Percentiles rank a stretch among this genome's conserved stretches.
Conservation (phyloP, 495 filamentous ascomycete genomes). For the Hypoxylon fragiforme region DNA sequence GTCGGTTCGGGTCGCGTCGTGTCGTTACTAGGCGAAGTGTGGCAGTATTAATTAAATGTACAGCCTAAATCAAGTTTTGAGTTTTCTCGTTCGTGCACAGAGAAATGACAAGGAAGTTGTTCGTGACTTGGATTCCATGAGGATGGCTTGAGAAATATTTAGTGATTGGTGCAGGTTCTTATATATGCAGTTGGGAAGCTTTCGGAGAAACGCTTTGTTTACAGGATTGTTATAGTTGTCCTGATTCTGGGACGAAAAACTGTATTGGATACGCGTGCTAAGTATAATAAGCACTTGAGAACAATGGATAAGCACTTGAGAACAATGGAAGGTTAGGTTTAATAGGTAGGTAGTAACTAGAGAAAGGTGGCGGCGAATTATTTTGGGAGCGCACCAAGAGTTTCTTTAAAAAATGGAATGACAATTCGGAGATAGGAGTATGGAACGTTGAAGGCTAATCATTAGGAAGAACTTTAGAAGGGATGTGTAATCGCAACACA, state of each 20-base stretch:
- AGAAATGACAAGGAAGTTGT: conserved; percentile 18
- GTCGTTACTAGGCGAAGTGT: no score
- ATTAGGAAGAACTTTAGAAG: background rate
- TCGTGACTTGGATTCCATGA: conserved; percentile 41
- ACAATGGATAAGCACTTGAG: no score
- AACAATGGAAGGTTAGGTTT: conserved; percentile 2
- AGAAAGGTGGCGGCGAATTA: conserved; percentile 10
- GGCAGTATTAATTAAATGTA: no score
- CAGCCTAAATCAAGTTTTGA: conserved; percentile 35
- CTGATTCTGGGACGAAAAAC: no score
- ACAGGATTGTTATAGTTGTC: background rate
- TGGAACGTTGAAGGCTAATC: no score
- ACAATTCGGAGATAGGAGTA: conserved; percentile 18
- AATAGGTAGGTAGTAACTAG: background rate
- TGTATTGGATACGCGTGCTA: no score
- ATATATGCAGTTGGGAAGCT: background rate
- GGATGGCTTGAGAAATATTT: conserved; percentile 20
- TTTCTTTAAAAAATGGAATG: conserved; percentile 7
- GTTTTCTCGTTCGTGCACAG: conserved; percentile 30
- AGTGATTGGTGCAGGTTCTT: background rate
- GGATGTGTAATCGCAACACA: no score
- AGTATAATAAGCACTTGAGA: no score
- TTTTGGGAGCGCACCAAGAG: conserved; percentile 20
- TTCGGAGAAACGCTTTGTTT: conserved; percentile 18
- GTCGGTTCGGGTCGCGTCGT: no score